Conservation (phyloP, 345 rosid genomes). For the rapeseed (Brassica napus) region DNA sequence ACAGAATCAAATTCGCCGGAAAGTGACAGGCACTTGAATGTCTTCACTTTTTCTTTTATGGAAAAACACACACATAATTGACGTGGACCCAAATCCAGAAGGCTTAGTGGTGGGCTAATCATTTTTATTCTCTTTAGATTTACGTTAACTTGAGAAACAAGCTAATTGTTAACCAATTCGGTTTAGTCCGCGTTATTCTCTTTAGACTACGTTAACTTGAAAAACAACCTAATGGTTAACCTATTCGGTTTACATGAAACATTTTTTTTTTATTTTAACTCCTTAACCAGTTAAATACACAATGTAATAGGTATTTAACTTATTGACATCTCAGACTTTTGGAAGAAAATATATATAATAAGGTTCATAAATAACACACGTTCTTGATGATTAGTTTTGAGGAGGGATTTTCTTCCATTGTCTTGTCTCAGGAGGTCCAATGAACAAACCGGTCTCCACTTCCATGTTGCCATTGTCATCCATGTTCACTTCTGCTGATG, state of each 20-base stretch:
- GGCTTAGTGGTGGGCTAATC: constrained; percentile 14
- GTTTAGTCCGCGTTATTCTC: not conserved
- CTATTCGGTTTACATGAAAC: too few species aligned
- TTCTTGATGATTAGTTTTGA: constrained; percentile 4
- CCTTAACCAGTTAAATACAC: not conserved
- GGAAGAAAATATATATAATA: not conserved
- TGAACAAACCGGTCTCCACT: constrained; percentile 72
- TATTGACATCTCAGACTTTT: not conserved
- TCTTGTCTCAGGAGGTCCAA: constrained; percentile 63
- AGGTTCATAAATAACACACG: not conserved
- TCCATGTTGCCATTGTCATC: constrained; percentile 31
- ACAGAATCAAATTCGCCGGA: constrained; percentile 39
- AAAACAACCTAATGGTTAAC: too few species aligned
- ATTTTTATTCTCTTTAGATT: constrained; percentile 11
- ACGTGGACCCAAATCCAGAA: constrained; percentile 12
- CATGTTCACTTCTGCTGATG: constrained; percentile 27
- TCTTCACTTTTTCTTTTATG: constrained; percentile 9
- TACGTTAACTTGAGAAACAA: not conserved
- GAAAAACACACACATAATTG: not conserved
- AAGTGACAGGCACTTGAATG: constrained; percentile 21
- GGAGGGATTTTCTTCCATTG: constrained; percentile 12
- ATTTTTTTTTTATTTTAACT: too few species aligned
- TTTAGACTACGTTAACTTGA: too few species aligned
- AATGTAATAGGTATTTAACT: constrained; percentile 10
- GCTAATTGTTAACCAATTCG: not conserved